Percentiles rank a stretch among this genome's conserved stretches.
These are phyloP conservation scores for Phytophthora tentaculata DNA, from an alignment of 352 stramenopile genomes.

Conservation along the genomic window DNA sequence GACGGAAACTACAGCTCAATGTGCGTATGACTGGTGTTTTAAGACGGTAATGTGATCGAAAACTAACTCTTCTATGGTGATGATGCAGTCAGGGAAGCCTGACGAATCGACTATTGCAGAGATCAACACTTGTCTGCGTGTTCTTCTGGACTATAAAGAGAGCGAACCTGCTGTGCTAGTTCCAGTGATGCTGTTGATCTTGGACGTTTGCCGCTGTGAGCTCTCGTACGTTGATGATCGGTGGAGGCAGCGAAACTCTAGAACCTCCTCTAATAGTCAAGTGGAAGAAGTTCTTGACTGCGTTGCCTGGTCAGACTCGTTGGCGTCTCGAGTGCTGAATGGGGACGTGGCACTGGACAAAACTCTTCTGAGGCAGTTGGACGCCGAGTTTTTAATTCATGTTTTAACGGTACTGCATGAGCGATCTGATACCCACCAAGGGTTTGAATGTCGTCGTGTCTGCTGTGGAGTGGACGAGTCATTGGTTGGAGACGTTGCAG, in stretches of 20 bases:
- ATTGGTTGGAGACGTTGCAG: slow-evolving; percentile 35
- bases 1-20: slow-evolving; percentile 38
- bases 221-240: slow-evolving; percentile 46
- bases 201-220: slow-evolving; percentile 43
- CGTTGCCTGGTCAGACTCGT: slow-evolving; percentile 37
- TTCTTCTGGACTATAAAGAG: slow-evolving; percentile 43
- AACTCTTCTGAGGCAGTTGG: slow-evolving; percentile 29
- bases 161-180: slow-evolving; percentile 36
- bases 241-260: slow-evolving; percentile 26
- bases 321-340: slow-evolving; percentile 41
- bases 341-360: slow-evolving; percentile 43
- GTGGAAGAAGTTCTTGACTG: slow-evolving; percentile 5
- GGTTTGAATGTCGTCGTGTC: slow-evolving; percentile 30
- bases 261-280: slow-evolving; percentile 5
- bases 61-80: slow-evolving; percentile 7
- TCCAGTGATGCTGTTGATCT: slow-evolving; percentile 37
- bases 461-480: slow-evolving; percentile 45
- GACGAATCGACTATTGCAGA: slow-evolving; percentile 33
- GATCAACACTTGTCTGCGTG: slow-evolving; percentile 43
- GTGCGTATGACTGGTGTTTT: slow-evolving; percentile 24
- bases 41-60: background rate
- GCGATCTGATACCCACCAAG: slow-evolving; percentile 8
- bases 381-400: slow-evolving; percentile 45
- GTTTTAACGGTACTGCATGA: slow-evolving; percentile 36
- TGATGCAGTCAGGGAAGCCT: slow-evolving; percentile 26